Percentiles rank a stretch among this genome's conserved stretches.
These are phyloP conservation scores for Ascochyta viciae-villosae DNA, from an alignment of 2,329 filamentous ascomycete species.

Conservation along the genomic window DNA sequence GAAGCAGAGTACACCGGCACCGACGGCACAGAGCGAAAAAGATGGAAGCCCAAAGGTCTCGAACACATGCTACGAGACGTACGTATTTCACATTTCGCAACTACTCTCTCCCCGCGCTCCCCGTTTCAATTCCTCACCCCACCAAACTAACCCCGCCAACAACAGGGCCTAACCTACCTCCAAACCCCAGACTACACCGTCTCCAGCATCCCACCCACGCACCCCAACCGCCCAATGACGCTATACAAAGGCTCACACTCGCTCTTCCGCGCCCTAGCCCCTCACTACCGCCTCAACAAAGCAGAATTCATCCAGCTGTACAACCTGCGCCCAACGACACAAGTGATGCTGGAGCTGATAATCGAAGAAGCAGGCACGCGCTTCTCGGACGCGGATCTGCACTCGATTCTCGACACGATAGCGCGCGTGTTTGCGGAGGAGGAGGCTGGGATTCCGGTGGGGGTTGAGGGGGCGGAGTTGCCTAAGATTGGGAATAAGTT, in stretches of 20 bases:
- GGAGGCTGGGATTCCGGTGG: constrained; percentile 35
- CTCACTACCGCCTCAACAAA: constrained; percentile 45
- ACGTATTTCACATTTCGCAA: constrained; percentile 12
- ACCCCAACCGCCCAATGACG: constrained; percentile 40
- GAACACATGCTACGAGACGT: constrained; percentile 70
- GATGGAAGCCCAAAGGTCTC: constrained; percentile 60
- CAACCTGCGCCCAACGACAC: constrained; percentile 42
- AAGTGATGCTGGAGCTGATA: constrained; percentile 43
- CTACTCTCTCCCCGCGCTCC: too few relatives aligned
- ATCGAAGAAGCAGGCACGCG: constrained; percentile 45
- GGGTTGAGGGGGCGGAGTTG: constrained; percentile 37
- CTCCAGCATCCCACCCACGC: constrained; percentile 21
- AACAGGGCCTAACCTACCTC: constrained; percentile 58
- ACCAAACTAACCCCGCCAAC: neutral
- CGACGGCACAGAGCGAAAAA: constrained; percentile 36
- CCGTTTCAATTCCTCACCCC: neutral
- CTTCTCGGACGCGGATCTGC: constrained; percentile 39
- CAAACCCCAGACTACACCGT: constrained; percentile 38
- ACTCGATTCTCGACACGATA: constrained; percentile 39
- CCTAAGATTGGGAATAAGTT: constrained; percentile 40
- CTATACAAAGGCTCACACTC: constrained; percentile 44
- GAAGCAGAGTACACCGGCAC: constrained; percentile 43
- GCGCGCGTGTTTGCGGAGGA: constrained; percentile 41
- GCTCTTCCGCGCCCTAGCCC: constrained; percentile 39
- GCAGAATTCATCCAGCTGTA: constrained; percentile 50